Evolutionary conservation across 257 asterid species (phyloP).

Genomic region (Solanum pinnatisectum): DNA sequence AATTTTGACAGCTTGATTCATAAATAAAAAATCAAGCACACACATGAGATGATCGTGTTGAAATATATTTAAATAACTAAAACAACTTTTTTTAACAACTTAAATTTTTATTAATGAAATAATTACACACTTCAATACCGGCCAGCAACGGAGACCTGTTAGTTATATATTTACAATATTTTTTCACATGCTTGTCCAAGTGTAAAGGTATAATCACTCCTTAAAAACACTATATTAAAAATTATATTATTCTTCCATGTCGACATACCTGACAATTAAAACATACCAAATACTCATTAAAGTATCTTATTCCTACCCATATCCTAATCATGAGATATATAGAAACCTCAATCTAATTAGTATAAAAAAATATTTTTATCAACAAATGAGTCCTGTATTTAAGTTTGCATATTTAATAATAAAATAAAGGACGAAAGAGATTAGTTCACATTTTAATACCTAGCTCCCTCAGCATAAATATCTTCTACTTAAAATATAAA

Average conservation of each 20-base stretch:
- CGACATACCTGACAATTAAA: background rate
- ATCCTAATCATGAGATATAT: background rate
- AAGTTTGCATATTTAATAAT: background rate
- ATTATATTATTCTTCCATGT: background rate
- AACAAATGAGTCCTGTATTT: background rate
- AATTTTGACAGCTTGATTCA: background rate
- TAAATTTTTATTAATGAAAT: background rate
- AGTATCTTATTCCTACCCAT: background rate
- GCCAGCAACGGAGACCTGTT: background rate
- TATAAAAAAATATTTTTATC: background rate
- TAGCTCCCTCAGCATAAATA: background rate
- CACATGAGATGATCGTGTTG: background rate
- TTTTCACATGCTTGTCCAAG: background rate
- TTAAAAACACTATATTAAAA: background rate
- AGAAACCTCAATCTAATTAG: background rate
- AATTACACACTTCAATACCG: background rate
- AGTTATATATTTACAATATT: background rate
- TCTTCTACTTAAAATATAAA: background rate
- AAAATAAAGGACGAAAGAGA: background rate
- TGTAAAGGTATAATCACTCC: background rate
- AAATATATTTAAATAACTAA: background rate
- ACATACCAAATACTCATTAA: background rate
- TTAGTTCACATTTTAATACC: background rate
- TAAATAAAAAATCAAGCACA: background rate
- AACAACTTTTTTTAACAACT: background rate